Base-by-base conservation (phyloP, 2,329 filamentous ascomycete species). In the Blastomyces gilchristii region DNA sequence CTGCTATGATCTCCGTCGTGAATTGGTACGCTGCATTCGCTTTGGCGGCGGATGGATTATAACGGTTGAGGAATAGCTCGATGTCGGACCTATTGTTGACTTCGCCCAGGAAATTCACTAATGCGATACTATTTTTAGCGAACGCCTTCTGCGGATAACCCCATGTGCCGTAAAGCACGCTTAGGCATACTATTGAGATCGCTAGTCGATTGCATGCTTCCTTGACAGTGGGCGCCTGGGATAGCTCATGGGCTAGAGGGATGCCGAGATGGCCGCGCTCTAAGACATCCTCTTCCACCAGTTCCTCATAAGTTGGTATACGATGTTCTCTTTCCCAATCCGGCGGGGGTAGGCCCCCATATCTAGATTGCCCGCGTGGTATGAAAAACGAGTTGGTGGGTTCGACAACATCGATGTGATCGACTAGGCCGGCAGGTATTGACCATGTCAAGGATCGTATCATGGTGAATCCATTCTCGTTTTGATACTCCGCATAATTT, bases 21-120 rank as follows among this genome's bases (percentile, higher is more conserved):
- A 58, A 45, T 47, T 58, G 57, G 37, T 58, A 58, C 41, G 57
- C 39, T n/a, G 18, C 54, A 58, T 58, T 58, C 8, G 54, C 54
- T 25, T 43, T 11, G 3, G 39, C 57, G 3, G 57, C 57, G 11
- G 57, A 58, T 31, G 57, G 57, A 25, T 58, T 58, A 47, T 47
- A 58, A 5, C 57, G 39, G 11, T 41, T 28, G 22, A 58, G 11
- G 41, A 58, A 45, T 45, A 58, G 14, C 2, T 45, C 57, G 12
- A 58, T 47, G 3, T 43, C 57, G 14, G 39, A 43, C 9, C 57
- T 7, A 25, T 58, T 58, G 41, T 58, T 45, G 8, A 47, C 57
- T 58, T 58, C 39, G 12, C 39, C 39, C 22, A 31, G 57, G 57
- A 45, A 45, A 14, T 58, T 58, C 57, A 47, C 41, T 34, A 31